Conservation (phyloP, 108 stramenopile species). For the Hondaea fermentalgiana region DNA sequence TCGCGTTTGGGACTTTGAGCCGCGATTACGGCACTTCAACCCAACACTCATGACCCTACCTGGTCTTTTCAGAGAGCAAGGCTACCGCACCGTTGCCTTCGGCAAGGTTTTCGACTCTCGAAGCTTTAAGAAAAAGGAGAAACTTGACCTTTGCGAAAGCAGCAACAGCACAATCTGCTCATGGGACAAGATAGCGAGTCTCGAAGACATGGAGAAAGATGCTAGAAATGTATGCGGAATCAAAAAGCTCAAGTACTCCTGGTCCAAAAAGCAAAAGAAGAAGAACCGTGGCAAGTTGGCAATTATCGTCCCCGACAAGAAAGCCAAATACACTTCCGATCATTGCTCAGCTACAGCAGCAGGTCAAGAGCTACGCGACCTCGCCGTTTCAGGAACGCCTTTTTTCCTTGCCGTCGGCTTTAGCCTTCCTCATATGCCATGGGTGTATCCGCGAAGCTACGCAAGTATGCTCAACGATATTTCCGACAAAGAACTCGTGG, state of each 20-base stretch:
- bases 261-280: background rate
- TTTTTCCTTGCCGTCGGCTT: constrained; percentile 4
- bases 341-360: background rate
- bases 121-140: background rate
- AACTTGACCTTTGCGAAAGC: background rate
- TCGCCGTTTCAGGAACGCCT: background rate
- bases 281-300: background rate
- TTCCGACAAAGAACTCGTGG: background rate
- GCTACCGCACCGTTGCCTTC: background rate
- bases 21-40: background rate
- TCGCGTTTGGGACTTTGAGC: constrained; percentile 15
- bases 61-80: background rate
- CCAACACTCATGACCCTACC: background rate
- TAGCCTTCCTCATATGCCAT: background rate
- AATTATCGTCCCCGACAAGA: background rate
- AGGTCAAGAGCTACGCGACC: background rate
- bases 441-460: background rate
- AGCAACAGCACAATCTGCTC: background rate
- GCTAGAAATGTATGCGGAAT: background rate
- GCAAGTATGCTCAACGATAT: background rate
- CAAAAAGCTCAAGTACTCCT: background rate
- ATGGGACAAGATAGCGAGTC: background rate
- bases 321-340: background rate
- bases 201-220: background rate
- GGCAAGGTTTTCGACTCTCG: background rate